Percentiles rank a stretch among this genome's conserved stretches.
Conservation (phyloP, 441 rosid species). For the Aquilaria agallochum region DNA sequence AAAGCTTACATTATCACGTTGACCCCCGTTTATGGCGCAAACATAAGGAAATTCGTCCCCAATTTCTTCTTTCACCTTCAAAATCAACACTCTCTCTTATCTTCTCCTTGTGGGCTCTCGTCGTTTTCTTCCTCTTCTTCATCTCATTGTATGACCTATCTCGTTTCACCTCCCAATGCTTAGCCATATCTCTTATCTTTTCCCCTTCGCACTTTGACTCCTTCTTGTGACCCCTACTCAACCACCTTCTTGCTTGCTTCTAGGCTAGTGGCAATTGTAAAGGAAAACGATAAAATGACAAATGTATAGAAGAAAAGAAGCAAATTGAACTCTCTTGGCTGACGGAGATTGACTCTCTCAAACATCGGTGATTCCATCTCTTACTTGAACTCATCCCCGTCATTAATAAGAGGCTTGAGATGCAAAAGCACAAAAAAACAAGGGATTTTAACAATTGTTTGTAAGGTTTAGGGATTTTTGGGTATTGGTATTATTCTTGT, state of each 20-base stretch:
- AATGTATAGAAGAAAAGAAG: too few species aligned
- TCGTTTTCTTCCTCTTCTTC: slow-evolving; percentile 57
- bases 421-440: too few species aligned
- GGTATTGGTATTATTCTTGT: too few species aligned
- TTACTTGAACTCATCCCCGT: too few species aligned
- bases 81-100: slow-evolving; percentile 27
- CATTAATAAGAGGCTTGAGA: too few species aligned
- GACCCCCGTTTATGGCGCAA: slow-evolving; percentile 18
- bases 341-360: too few species aligned
- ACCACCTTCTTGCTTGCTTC: slow-evolving; percentile 14
- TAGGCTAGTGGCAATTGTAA: slow-evolving; percentile 6
- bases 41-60: slow-evolving; percentile 17
- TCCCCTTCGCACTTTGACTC: slow-evolving; percentile 18
- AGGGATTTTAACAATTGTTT: too few species aligned
- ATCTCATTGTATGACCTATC: slow-evolving; percentile 25
- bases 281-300: too few species aligned
- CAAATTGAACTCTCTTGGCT: too few species aligned
- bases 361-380: too few species aligned
- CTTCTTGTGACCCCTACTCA: slow-evolving; percentile 4
- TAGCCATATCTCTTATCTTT: slow-evolving; percentile 20
- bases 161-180: slow-evolving; percentile 21
- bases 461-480: too few species aligned
- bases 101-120: slow-evolving; percentile 41
- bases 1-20: slow-evolving; percentile 48
- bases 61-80: slow-evolving; percentile 30